Percentiles rank a stretch among this genome's conserved stretches.
Conservation (phyloP, 1,284 basidiomycete species). For the Tylopilus sp. region DNA sequence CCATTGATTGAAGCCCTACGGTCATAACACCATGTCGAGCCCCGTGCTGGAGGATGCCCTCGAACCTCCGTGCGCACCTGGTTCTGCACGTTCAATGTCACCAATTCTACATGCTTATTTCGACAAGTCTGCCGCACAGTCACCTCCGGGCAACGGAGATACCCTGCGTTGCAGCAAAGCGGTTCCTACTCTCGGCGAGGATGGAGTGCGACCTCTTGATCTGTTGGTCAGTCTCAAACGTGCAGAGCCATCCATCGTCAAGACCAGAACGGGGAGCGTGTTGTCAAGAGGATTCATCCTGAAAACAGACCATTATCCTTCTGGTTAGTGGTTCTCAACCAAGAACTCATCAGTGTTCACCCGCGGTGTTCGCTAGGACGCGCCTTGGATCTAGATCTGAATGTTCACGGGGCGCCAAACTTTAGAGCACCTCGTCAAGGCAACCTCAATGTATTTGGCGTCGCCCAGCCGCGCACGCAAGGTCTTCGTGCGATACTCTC, state of each 20-base stretch:
- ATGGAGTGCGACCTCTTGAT: constrained; percentile 41
- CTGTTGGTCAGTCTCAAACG: constrained; percentile 58
- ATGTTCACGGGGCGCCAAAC: constrained; percentile 93
- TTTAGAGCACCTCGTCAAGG: constrained; percentile 80
- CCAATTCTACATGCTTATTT: constrained; percentile 7
- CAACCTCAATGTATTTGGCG: constrained; percentile 86
- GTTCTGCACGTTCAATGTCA: constrained; percentile 8
- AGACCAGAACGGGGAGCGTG: constrained; percentile 84
- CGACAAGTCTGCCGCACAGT: constrained; percentile 6
- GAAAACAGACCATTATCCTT: constrained; percentile 92
- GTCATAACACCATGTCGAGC: neutral
- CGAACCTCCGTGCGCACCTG: neutral
- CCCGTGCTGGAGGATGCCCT: neutral
- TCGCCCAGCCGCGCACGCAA: constrained; percentile 92
- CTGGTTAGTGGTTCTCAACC: constrained; percentile 43
- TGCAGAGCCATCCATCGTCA: constrained; percentile 74
- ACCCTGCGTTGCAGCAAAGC: constrained; percentile 2
- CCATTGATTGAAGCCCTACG: neutral
- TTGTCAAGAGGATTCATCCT: constrained; percentile 87
- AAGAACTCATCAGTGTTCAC: constrained; percentile 4
- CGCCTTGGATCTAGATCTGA: constrained; percentile 87
- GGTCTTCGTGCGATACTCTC: constrained; percentile 92
- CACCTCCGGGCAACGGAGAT: constrained; percentile 9
- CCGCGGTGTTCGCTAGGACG: constrained; percentile 50
- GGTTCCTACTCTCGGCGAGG: constrained; percentile 1